Evolutionary conservation across 2,329 filamentous ascomycete species (phyloP).

Genomic region (Biscogniauxia sp.): DNA sequence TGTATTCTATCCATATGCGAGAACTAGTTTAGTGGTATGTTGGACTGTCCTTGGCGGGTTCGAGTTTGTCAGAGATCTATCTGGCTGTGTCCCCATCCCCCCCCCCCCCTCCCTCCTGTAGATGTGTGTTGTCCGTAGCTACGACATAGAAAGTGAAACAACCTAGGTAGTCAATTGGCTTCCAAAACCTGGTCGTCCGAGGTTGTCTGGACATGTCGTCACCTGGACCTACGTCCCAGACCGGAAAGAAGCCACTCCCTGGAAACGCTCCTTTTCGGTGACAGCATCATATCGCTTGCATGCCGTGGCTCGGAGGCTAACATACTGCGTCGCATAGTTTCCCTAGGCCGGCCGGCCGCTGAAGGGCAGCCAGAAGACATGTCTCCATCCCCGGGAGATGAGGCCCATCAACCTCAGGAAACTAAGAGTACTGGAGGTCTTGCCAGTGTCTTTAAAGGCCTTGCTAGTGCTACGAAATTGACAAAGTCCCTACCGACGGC

Average conservation of each 20-base stretch:
- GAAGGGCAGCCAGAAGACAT: constrained; percentile 46
- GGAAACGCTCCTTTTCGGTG: too few species aligned
- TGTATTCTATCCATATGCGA: not conserved
- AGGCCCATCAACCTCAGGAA: constrained; percentile 50
- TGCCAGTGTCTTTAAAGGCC: constrained; percentile 62
- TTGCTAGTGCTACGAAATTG: constrained; percentile 53
- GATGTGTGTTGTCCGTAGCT: not conserved
- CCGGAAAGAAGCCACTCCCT: too few species aligned
- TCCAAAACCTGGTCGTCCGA: too few species aligned
- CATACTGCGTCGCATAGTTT: constrained; percentile 44
- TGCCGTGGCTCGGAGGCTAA: constrained; percentile 31
- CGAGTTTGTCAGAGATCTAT: not conserved
- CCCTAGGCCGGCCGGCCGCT: constrained; percentile 41
- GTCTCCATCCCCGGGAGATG: constrained; percentile 60
- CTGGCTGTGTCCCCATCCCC: not conserved
- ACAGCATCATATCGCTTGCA: constrained; percentile 3
- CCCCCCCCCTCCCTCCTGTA: not conserved
- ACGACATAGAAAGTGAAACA: not conserved
- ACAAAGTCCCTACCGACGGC: constrained; percentile 49
- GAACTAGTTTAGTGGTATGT: not conserved
- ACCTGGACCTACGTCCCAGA: too few species aligned
- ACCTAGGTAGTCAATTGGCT: not conserved
- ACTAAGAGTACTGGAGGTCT: constrained; percentile 55
- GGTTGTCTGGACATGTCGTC: too few species aligned
- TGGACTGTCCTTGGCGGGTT: not conserved